Evolutionary conservation across 2,329 filamentous ascomycete species (phyloP).

Genomic region (Periconia digitata): DNA sequence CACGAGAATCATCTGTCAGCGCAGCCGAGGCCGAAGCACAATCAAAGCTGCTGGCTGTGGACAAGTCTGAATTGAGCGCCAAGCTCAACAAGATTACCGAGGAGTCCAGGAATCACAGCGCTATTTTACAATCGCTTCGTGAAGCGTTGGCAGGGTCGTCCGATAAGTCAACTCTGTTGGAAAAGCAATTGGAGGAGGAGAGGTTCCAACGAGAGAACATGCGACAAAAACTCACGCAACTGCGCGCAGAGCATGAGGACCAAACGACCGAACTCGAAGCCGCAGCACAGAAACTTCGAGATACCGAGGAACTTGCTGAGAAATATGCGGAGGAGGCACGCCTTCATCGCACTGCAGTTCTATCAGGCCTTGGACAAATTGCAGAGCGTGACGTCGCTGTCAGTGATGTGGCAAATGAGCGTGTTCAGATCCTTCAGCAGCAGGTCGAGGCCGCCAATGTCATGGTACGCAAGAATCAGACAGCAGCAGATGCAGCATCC

Average conservation of each 20-base stretch:
- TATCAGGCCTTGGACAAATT: conserved; percentile 79
- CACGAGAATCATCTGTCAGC: conserved; percentile 78
- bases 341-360: conserved; percentile 78
- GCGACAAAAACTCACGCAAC: conserved; percentile 73
- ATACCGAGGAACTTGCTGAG: conserved; percentile 85
- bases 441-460: conserved; percentile 78
- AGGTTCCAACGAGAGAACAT: conserved; percentile 71
- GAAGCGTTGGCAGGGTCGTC: conserved; percentile 77
- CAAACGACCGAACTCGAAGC: conserved; percentile 75
- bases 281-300: conserved; percentile 71
- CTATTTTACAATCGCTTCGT: conserved; percentile 73
- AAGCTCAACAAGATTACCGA: conserved; percentile 68
- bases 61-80: conserved; percentile 74
- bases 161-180: conserved; percentile 73
- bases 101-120: conserved; percentile 68
- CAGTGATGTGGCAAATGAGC: conserved; percentile 58
- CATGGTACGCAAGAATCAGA: conserved; percentile 84
- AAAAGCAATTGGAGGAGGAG: conserved; percentile 83
- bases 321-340: conserved; percentile 85
- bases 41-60: conserved; percentile 75
- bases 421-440: conserved; percentile 71
- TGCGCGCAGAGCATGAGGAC: conserved; percentile 82
- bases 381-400: conserved; percentile 56
- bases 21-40: conserved; percentile 75
- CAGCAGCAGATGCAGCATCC: conserved; percentile 81